Evolutionary conservation across 495 filamentous ascomycete species (phyloP), one percentile per base, ranked within the genome.

Genomic region (Sphaerosporella brunnea): DNA sequence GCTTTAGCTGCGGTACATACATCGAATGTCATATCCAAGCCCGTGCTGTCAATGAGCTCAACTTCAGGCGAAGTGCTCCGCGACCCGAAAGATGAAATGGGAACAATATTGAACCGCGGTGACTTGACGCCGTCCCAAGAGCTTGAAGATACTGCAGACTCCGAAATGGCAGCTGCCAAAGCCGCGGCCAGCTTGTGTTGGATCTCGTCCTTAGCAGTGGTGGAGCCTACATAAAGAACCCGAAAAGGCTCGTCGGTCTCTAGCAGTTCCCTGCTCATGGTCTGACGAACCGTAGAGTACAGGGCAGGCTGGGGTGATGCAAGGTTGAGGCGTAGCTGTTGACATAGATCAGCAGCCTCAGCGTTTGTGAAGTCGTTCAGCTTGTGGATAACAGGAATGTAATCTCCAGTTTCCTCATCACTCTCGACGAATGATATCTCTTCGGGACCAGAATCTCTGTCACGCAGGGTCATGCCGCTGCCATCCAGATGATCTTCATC

Each of bases 161-260:
- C 60, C 25, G 69, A 68, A 51, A 69, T 68, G 15, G 72, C 68
- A 16, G 73, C 69, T 28, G 58, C 58, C 39, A 76, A 54, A 37
- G 81, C 78, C 51, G 73, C 74, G 15, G 74, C 79, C 39, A 85
- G 68, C 62, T 86, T 86, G 57, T 79, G 73, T n/a, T 83, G 68
- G 49, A 86, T 81, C 25, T 75, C 72, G 46, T 78, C 72, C 48
- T 78, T 75, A 20, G 70, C 73, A 4, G 70, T 70, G 0, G 74
- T 56, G 42, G 71, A 72, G 13, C 81, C 81, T 21, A 81, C 64
- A 48, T 83, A 85, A 2, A 85, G 65, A 20, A 86, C 68, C 23
- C 78, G 70, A 42, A 82, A 77, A 3, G 80, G 77, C 51, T 77
- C 77, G 18, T 75, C 66, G 28, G 76, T 70, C 34, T 71, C 69